A percentile compares a stretch with the other conserved stretches of the same genome.
Conservation (phyloP, 164 flowering plant species). For the Platanus orientalis region DNA sequence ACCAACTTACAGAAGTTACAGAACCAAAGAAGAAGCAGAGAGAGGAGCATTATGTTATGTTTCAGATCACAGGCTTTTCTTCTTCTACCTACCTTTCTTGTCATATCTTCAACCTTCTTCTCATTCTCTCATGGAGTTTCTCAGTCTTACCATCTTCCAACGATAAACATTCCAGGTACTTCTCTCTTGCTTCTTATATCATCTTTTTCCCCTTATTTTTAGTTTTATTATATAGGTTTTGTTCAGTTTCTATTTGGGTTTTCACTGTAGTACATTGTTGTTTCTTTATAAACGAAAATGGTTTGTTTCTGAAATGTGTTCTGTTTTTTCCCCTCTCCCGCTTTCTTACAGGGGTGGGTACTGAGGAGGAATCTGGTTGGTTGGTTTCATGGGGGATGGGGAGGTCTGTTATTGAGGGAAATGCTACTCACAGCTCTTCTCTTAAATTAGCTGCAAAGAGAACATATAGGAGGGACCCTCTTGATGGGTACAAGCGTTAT, state of each 20-base stretch:
- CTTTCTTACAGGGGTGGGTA: constrained; percentile 6
- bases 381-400: constrained; percentile 18
- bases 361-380: constrained; percentile 5
- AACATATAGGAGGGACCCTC: constrained; percentile 48
- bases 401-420: constrained; percentile 22
- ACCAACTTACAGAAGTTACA: no score
- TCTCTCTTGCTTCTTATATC: background rate
- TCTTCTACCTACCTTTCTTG: constrained; percentile 5
- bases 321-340: no score
- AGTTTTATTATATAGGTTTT: background rate
- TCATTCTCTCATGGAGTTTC: constrained; percentile 14
- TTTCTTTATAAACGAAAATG: no score
- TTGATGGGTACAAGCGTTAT: constrained; percentile 32
- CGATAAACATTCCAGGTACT: constrained; percentile 1
- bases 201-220: background rate
- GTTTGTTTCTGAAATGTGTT: background rate
- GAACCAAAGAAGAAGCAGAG: background rate
- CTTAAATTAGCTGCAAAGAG: constrained; percentile 36
- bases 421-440: constrained; percentile 11
- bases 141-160: background rate
- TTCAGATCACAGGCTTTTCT: constrained; percentile 6
- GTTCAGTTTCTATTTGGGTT: background rate
- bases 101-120: constrained; percentile 8
- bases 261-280: no score
- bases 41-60: constrained; percentile 6